A percentile compares a stretch with the other conserved stretches of the same genome.
Conservation (phyloP, 345 rosid genomes). For the Turritis glabra region DNA sequence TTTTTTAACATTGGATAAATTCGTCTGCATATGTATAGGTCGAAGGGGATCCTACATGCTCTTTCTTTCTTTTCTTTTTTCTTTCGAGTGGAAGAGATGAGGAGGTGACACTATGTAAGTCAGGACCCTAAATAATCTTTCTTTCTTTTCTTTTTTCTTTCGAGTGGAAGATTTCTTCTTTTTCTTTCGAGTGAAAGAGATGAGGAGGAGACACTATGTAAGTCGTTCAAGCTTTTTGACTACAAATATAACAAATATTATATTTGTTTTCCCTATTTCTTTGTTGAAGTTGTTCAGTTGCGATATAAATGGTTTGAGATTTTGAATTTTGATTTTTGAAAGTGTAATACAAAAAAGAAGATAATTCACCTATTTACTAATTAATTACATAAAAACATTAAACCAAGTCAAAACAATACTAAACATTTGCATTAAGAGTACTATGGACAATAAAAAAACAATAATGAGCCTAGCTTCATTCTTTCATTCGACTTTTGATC, state of each 20-base stretch:
- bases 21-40: background rate
- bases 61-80: too few relatives aligned
- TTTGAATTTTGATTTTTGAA: background rate
- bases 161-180: too few relatives aligned
- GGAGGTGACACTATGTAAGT: background rate
- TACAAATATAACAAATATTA: background rate
- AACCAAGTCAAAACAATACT: slow-evolving; percentile 22
- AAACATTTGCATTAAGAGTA: slow-evolving; percentile 22
- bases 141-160: too few relatives aligned
- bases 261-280: background rate
- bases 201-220: background rate
- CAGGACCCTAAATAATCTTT: too few relatives aligned
- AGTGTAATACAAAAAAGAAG: background rate
- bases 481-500: slow-evolving; percentile 9
- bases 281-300: background rate
- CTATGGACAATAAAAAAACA: slow-evolving; percentile 23
- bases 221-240: background rate
- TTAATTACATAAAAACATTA: slow-evolving; percentile 10
- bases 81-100: background rate
- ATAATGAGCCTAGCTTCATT: slow-evolving; percentile 9
- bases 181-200: background rate
- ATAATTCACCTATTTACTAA: background rate
- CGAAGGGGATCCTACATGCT: slow-evolving; percentile 12
- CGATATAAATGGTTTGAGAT: background rate
- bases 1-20: too few relatives aligned